Percentiles rank a stretch among this genome's conserved stretches.
phyloP scores from a whole-genome alignment of 2,329 filamentous ascomycete genomes.

The Fusarium ambrosium region DNA sequence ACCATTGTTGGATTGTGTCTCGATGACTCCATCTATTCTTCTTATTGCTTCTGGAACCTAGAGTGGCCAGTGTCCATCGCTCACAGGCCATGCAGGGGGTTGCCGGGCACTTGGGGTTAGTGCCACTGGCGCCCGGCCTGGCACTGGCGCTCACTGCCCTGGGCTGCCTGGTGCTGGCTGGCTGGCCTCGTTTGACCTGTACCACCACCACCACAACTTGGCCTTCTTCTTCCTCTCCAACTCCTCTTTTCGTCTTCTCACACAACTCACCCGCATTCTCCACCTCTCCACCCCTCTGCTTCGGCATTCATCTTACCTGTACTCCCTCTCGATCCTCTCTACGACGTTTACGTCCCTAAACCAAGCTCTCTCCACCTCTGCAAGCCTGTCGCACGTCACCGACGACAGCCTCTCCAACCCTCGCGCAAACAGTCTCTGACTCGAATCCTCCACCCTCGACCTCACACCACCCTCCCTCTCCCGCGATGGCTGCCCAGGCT shows the following conservation, averaged over 20 bases:
- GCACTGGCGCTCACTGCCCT: neutral
- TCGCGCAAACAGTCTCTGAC: conserved; percentile 42
- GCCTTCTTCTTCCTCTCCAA: conserved; percentile 31
- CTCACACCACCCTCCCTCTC: conserved; percentile 15
- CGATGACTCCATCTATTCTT: conserved; percentile 31
- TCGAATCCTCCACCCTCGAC: conserved; percentile 29
- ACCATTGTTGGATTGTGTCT: conserved; percentile 1
- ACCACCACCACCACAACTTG: conserved; percentile 30
- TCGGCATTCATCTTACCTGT: conserved; percentile 13
- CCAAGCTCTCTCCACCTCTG: conserved; percentile 19
- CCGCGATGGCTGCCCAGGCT: conserved; percentile 72
- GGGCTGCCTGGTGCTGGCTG: neutral
- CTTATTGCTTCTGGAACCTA: conserved; percentile 48
- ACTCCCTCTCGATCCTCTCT: conserved; percentile 6
- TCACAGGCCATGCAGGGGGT: conserved; percentile 42
- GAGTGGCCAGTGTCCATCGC: conserved; percentile 29
- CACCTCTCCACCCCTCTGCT: conserved; percentile 18
- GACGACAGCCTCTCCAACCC: conserved; percentile 30
- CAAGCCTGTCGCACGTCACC: conserved; percentile 37
- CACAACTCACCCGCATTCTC: conserved; percentile 18
- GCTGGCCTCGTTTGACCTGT: conserved; percentile 30
- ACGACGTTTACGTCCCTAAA: conserved; percentile 26
- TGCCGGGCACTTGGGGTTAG: conserved; percentile 26
- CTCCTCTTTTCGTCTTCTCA: conserved; percentile 15
- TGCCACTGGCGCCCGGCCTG: conserved; percentile 22